Conservation (phyloP, 768 basidiomycete genomes). For the Antrodiella citrinella region DNA sequence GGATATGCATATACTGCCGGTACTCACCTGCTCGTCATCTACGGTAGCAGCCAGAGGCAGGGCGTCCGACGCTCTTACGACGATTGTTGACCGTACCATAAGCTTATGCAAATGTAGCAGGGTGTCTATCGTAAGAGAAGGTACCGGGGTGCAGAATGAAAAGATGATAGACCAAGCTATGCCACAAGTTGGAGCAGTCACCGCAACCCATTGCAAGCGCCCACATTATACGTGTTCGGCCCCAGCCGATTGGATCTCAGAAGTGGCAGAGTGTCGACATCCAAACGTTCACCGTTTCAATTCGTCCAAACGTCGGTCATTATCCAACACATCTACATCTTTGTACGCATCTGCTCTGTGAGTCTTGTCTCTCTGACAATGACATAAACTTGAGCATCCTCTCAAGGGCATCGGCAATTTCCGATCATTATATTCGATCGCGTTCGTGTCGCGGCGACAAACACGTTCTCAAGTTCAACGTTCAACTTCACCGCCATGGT, state of each 20-base stretch:
- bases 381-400: too few species aligned
- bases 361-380: too few species aligned
- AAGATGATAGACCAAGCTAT: not conserved
- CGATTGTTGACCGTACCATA: conserved; percentile 85
- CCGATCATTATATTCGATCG: not conserved
- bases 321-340: too few species aligned
- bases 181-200: not conserved
- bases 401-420: not conserved
- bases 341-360: too few species aligned
- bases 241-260: not conserved
- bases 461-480: not conserved
- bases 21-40: conserved; percentile 89
- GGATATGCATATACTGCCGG: too few species aligned
- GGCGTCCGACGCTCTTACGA: conserved; percentile 79
- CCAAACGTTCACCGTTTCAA: too few species aligned
- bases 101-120: conserved; percentile 11
- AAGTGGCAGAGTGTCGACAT: too few species aligned
- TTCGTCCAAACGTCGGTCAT: too few species aligned
- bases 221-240: not conserved
- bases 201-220: not conserved
- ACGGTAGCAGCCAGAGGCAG: conserved; percentile 92
- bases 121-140: not conserved
- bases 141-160: not conserved
- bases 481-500: conserved; percentile 2
- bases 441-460: not conserved